Percentiles rank a stretch among this genome's conserved stretches.
Conservation (phyloP, 129 eudicot genomes). For the Calendula officinalis region DNA sequence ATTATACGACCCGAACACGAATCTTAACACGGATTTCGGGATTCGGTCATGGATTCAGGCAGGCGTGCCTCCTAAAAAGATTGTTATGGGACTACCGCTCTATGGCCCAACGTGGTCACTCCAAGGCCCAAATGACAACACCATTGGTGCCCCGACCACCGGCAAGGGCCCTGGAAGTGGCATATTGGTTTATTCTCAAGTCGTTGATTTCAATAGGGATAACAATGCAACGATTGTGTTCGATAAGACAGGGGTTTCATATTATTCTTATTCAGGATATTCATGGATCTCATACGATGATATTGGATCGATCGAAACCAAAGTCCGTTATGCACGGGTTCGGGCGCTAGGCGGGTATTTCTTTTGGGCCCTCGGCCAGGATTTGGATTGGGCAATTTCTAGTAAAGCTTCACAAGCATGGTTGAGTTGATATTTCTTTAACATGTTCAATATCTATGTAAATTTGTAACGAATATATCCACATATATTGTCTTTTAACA, state of each 20-base stretch:
- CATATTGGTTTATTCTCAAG: conserved; percentile 26
- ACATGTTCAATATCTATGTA: not conserved
- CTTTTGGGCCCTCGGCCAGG: conserved; percentile 40
- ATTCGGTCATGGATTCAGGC: conserved; percentile 38
- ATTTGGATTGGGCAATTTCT: conserved; percentile 33
- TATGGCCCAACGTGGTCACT: conserved; percentile 47
- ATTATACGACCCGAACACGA: conserved; percentile 32
- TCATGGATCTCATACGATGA: conserved; percentile 45
- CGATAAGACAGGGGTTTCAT: conserved; percentile 20
- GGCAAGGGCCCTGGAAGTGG: conserved; percentile 39
- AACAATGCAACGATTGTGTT: conserved; percentile 32
- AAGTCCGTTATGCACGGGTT: conserved; percentile 33
- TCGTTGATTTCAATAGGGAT: conserved; percentile 26
- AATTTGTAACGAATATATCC: not conserved
- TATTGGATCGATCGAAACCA: conserved; percentile 28
- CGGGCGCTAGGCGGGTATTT: conserved; percentile 39
- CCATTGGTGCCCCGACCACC: conserved; percentile 32
- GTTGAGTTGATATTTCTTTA: conserved; percentile 8
- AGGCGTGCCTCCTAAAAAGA: conserved; percentile 28
- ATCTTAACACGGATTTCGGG: conserved; percentile 34
- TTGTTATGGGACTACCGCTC: conserved; percentile 35
- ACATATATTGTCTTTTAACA: too few species aligned
- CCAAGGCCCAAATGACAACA: conserved; percentile 28
- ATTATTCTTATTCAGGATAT: conserved; percentile 37
- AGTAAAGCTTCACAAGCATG: conserved; percentile 36